Evolutionary conservation across 371 early-diverging fungal species (phyloP), one percentile per base, ranked within the genome.

Genomic region (Amoeboaphelidium protococcarum): DNA sequence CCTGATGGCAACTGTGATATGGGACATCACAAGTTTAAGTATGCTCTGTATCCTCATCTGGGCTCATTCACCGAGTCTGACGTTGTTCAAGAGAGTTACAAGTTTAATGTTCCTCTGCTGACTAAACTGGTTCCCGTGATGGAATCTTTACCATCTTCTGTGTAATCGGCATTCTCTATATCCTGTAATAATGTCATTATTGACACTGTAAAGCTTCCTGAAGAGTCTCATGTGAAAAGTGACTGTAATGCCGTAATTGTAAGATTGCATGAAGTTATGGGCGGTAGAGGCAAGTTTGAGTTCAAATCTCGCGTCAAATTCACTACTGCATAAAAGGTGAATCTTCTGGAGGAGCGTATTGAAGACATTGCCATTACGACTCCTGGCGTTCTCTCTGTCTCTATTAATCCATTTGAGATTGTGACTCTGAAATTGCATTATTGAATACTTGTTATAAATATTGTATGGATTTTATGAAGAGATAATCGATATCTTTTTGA

Each of bases 251-350:
- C 66, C 41, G 45, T 91, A 13, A 64, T 91, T 26, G 49, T 95
- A 21, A 68, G 96, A 40, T 49, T 91, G 6, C 85, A 83, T 57
- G 92, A 95, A 58, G 75, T 85, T 0, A 81, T 72, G 58, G 92
- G 96, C n/a, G 90, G 89, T 3, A 77, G 76, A 12, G 76, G 77
- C 1, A 56, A 19, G 50, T 85, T 22, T 22, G 10, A 42, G 22
- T 19, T 19, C 21, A 10, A 42, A 42, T 4, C 10, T 42, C 21
- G 42, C 16, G 4, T 26, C 2, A 31, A 22, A 37, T 44, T 45
- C n/a, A 31, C 10, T 10, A 42, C 16, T 16, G 42, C 19, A 4
- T 12, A 42, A 16, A 10, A 19, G 6, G 16, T 22, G 4, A 42
- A 42, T 19, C 6, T 42, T 4, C 21, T 42, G 42, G 42, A 42